Evolutionary conservation across 768 basidiomycete species (phyloP).

Genomic region (Lactifluus rugatus): DNA sequence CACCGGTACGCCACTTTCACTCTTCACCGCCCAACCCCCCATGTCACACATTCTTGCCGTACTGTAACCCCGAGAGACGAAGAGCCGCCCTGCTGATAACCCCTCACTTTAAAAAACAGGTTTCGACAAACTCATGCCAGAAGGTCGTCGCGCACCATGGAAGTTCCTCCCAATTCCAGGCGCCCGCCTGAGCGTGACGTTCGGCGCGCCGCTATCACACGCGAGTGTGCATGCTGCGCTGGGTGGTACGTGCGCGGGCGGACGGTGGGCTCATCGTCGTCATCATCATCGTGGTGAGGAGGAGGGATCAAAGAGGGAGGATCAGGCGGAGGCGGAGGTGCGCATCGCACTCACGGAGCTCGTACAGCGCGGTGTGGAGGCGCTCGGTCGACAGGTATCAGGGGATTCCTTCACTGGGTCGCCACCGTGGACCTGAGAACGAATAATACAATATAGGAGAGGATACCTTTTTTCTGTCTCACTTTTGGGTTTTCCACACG

Average conservation of each 20-base stretch:
- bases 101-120: constrained; percentile 31
- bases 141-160: constrained; percentile 64
- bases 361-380: constrained; percentile 26
- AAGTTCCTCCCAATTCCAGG: constrained; percentile 60
- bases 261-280: background rate
- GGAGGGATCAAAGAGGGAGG: constrained; percentile 1
- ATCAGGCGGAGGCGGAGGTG: constrained; percentile 10
- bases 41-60: no score
- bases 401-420: constrained; percentile 8
- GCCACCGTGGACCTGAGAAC: background rate
- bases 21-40: no score
- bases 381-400: constrained; percentile 21
- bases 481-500: no score
- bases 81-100: no score
- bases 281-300: background rate
- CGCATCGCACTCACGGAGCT: constrained; percentile 27
- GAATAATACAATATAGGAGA: background rate
- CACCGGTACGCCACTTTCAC: constrained; percentile 39
- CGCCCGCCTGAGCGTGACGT: constrained; percentile 59
- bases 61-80: no score
- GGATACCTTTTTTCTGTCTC: no score
- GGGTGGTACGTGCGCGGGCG: background rate
- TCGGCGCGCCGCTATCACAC: constrained; percentile 62
- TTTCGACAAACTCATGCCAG: constrained; percentile 88
- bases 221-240: constrained; percentile 28